Evolutionary conservation across 2,329 filamentous ascomycete species (phyloP).

Genomic region (Fonsecaea erecta): DNA sequence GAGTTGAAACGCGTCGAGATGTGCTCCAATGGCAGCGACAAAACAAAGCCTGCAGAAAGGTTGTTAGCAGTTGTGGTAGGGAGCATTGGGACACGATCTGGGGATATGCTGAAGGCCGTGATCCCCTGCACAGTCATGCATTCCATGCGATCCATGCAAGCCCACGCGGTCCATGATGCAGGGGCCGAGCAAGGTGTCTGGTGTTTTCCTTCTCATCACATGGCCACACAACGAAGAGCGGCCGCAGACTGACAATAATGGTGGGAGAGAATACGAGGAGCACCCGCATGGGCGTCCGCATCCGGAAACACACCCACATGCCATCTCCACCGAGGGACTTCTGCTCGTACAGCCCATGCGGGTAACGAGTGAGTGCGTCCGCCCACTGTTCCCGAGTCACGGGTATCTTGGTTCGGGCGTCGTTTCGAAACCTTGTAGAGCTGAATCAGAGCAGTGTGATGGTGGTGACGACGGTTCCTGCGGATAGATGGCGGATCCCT

Average conservation of each 20-base stretch:
- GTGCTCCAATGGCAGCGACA: neutral
- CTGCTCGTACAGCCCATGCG: conserved; percentile 1
- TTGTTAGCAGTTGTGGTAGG: neutral
- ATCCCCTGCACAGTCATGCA: neutral
- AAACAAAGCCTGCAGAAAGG: neutral
- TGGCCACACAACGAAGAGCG: no score
- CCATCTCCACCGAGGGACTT: neutral
- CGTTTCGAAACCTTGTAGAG: neutral
- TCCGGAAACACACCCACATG: neutral
- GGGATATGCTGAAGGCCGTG: neutral
- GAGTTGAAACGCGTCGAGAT: neutral
- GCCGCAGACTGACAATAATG: neutral
- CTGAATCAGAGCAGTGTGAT: neutral
- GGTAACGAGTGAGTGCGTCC: neutral
- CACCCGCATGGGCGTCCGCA: neutral
- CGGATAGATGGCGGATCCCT: neutral
- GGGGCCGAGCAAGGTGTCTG: neutral
- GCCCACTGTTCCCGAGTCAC: neutral
- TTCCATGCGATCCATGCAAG: neutral
- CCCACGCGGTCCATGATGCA: no score
- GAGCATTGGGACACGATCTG: neutral
- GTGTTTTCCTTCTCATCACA: neutral
- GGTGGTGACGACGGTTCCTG: neutral
- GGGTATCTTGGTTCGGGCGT: neutral
- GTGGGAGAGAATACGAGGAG: neutral